Evolutionary conservation across 2,329 filamentous ascomycete genomes (phyloP).

Genomic region (Ceratocystiopsis minuta): DNA sequence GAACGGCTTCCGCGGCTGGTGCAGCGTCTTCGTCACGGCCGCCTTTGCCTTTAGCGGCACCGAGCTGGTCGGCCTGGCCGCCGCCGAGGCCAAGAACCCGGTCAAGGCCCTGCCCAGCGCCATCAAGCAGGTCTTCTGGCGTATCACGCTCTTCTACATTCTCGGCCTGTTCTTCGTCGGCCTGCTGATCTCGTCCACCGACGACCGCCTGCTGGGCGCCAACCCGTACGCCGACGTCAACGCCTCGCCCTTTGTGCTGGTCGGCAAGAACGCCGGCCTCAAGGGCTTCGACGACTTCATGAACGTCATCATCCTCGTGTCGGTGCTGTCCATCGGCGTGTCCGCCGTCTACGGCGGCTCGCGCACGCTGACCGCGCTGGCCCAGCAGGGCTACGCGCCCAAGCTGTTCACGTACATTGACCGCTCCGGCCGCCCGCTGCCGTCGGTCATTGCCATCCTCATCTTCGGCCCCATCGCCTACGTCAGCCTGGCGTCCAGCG

Average conservation of each 20-base stretch:
- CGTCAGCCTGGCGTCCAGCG: slow-evolving; percentile 24
- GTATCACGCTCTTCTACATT: slow-evolving; percentile 37
- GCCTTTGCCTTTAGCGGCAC: slow-evolving; percentile 59
- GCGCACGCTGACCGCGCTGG: slow-evolving; percentile 39
- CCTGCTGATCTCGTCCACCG: slow-evolving; percentile 28
- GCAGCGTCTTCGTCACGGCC: slow-evolving; percentile 53
- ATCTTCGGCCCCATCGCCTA: slow-evolving; percentile 33
- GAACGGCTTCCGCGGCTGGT: slow-evolving; percentile 59
- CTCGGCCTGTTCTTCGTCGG: slow-evolving; percentile 34
- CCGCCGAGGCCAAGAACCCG: slow-evolving; percentile 53
- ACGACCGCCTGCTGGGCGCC: slow-evolving; percentile 26
- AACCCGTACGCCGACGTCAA: slow-evolving; percentile 26
- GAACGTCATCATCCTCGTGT: slow-evolving; percentile 40
- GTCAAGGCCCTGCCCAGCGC: slow-evolving; percentile 59
- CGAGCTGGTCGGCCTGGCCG: slow-evolving; percentile 57
- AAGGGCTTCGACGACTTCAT: slow-evolving; percentile 35
- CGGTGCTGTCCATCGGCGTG: slow-evolving; percentile 40
- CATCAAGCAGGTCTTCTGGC: slow-evolving; percentile 59
- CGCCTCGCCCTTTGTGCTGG: slow-evolving; percentile 40
- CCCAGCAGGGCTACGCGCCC: slow-evolving; percentile 41
- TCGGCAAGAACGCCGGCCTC: slow-evolving; percentile 34
- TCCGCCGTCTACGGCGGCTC: slow-evolving; percentile 41
- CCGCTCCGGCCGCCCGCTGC: slow-evolving; percentile 35
- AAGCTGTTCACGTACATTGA: slow-evolving; percentile 39
- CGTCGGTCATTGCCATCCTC: slow-evolving; percentile 28